phyloP scores from a whole-genome alignment of 257 asterid genomes.

The Lithospermum erythrorhizon region DNA sequence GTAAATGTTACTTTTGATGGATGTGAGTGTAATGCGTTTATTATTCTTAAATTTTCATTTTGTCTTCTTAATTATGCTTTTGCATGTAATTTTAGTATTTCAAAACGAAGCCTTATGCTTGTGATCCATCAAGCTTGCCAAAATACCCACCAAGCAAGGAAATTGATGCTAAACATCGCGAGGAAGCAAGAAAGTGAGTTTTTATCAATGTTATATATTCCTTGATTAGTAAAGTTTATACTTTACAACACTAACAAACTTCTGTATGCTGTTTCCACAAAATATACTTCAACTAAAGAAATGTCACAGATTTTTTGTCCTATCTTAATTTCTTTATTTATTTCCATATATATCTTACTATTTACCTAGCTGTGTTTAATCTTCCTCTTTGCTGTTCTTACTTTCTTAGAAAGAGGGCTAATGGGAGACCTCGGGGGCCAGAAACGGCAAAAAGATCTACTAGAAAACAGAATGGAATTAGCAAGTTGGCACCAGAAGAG shows the following conservation, averaged over 20 bases:
- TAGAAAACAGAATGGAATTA: slow-evolving; percentile 54
- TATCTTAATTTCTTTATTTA: too few species aligned
- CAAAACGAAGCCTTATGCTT: slow-evolving; percentile 78
- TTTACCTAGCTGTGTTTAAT: background rate
- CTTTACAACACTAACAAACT: background rate
- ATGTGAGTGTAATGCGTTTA: too few species aligned
- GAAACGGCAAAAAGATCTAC: slow-evolving; percentile 56
- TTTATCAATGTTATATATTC: background rate
- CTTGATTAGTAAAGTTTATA: background rate
- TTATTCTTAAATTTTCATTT: background rate
- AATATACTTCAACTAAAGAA: background rate
- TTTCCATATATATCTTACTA: too few species aligned
- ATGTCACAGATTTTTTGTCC: background rate
- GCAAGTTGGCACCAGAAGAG: slow-evolving; percentile 74
- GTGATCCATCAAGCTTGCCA: slow-evolving; percentile 92
- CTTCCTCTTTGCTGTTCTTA: background rate
- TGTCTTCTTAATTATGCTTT: slow-evolving; percentile 7
- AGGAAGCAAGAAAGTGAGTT: slow-evolving; percentile 59
- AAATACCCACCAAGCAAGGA: slow-evolving; percentile 95
- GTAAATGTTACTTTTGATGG: too few species aligned
- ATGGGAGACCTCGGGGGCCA: slow-evolving; percentile 65
- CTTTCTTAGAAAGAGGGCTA: slow-evolving; percentile 41
- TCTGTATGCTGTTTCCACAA: too few species aligned
- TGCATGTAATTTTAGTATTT: slow-evolving; percentile 51
- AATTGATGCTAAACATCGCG: slow-evolving; percentile 74